Evolutionary conservation across 352 stramenopile genomes (phyloP), one percentile per base, ranked within the genome.

Genomic region (Phytophthora tentaculata): DNA sequence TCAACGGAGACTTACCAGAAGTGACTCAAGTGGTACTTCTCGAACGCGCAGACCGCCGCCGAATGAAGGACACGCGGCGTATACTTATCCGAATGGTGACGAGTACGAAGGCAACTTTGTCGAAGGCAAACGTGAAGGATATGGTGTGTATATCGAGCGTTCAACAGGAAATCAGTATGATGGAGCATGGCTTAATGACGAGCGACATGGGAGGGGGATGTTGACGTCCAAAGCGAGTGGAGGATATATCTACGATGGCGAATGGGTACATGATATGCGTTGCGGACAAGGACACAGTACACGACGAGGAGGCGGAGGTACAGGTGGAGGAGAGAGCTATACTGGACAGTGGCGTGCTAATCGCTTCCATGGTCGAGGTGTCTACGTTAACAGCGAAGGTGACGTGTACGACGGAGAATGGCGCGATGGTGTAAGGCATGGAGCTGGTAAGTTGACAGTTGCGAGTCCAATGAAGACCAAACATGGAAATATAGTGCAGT

Each of bases 91-190:
- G 17, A 92, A 88, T 55, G 88, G 88, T 0, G 89, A 97, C 52
- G 79, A 84, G 54, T 97, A 96, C 56, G 86, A 92, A 4, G 89
- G 89, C 5, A 61, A 86, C 9, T 94, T 94, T 68, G 52, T 72
- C 28, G 53, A 74, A n/a, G 77, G 84, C 1, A 91, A 79, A 50
- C 81, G 89, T 51, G 79, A 97, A 44, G 88, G 89, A 41, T 84
- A 77, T 49, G 89, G 89, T 5, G 67, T 89, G 5, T 96, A 96
- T 64, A 59, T 89, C 17, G 89, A 95, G 56, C 79, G 82, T 56
- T 67, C 82, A 55, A 96, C 88, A 16, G 89, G 89, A 52, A 89
- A 83, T 60, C 79, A 87, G 26, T 92, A 92, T 60, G 85, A 95
- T 64, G 89, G 89, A 8, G 73, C 90, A 19, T 97, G 88, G 88